Evolutionary conservation across 2,329 filamentous ascomycete genomes (phyloP), one percentile per base, ranked within the genome.

Genomic region (Monosporascus cannonballus): DNA sequence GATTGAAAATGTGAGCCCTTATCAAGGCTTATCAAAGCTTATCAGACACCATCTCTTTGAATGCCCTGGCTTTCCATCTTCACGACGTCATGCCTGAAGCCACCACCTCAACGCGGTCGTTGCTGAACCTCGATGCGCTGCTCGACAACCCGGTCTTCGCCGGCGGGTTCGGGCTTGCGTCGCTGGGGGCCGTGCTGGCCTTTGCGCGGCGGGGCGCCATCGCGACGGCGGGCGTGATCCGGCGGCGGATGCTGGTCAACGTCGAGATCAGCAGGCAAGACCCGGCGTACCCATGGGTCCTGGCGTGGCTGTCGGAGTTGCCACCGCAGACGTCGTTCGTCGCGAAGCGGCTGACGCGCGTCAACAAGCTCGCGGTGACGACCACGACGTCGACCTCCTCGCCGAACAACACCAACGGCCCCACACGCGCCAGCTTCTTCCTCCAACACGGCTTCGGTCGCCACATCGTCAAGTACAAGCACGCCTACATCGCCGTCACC

Each of bases 231-330:
- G 80, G 81, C 44, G 78, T 95, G 52, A 73, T 96, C 54, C 88
- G 90, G 48, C 85, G 87, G 50, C 89, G 93, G 48, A 84, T 99
- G 73, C 84, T 99, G 30, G 90, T 97, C 63, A 91, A 96, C 64
- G 85, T 99, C 64, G 94, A 99, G 71, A 96, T 99, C 70, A 93
- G 89, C 69, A 89, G 90, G 67, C 89, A 93, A 64, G 94, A 99
- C 72, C 85, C 90, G 45, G 92, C 93, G 2, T 99, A 97, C 68
- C 85, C 85, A 41, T 97, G 92, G 93, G 84, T 99, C 42, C 79
- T 99, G 9, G 86, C 92, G 59, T 99, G 94, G 92, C 88, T 99
- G 69, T 92, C 91, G 6, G 81, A 90, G 52, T 90, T 90, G 59
- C 89, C 91, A 49, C 79, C 84, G 51, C 71, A 76, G 65, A 75